A percentile compares a stretch with the other conserved stretches of the same genome.
These are phyloP conservation scores for Phascolomyces articulosus DNA, from an alignment of 371 early-diverging fungal genomes.

Conservation along the genomic window DNA sequence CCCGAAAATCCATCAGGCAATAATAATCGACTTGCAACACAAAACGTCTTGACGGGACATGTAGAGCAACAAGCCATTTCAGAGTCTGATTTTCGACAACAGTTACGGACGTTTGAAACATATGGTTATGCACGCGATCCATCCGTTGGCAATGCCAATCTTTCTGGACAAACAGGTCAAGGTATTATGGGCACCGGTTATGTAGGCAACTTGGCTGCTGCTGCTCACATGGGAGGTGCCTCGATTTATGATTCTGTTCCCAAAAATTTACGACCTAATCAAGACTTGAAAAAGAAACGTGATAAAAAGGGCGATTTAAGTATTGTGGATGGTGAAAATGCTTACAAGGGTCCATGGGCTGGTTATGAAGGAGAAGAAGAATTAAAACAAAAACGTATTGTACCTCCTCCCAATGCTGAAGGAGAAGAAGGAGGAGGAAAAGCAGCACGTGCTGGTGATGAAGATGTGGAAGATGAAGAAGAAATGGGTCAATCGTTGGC, in stretches of 20 bases:
- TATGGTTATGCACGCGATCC: constrained; percentile 91
- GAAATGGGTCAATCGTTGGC: too few relatives aligned
- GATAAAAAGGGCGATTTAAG: constrained; percentile 80
- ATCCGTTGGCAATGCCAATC: constrained; percentile 44
- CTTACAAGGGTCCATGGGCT: constrained; percentile 96
- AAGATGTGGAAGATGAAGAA: constrained; percentile 1
- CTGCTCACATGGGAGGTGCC: constrained; percentile 48
- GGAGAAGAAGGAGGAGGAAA: constrained; percentile 6
- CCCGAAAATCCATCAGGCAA: constrained; percentile 73
- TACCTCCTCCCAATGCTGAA: constrained; percentile 5
- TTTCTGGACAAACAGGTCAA: constrained; percentile 56
- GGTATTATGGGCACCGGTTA: constrained; percentile 65
- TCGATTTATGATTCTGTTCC: constrained; percentile 59
- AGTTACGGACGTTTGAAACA: constrained; percentile 79
- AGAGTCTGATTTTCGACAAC: constrained; percentile 76
- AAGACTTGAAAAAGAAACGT: constrained; percentile 65
- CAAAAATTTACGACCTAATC: constrained; percentile 48
- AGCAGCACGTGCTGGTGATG: constrained; percentile 8
- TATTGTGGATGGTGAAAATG: constrained; percentile 77
- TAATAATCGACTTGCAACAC: constrained; percentile 47
- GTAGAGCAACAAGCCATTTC: constrained; percentile 82
- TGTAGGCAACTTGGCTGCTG: constrained; percentile 71
- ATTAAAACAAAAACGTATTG: neutral
- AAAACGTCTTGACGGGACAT: constrained; percentile 79
- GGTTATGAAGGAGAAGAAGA: constrained; percentile 83